Evolutionary conservation across 2,329 filamentous ascomycete genomes (phyloP).

Genomic region (Fusarium sambucinum): DNA sequence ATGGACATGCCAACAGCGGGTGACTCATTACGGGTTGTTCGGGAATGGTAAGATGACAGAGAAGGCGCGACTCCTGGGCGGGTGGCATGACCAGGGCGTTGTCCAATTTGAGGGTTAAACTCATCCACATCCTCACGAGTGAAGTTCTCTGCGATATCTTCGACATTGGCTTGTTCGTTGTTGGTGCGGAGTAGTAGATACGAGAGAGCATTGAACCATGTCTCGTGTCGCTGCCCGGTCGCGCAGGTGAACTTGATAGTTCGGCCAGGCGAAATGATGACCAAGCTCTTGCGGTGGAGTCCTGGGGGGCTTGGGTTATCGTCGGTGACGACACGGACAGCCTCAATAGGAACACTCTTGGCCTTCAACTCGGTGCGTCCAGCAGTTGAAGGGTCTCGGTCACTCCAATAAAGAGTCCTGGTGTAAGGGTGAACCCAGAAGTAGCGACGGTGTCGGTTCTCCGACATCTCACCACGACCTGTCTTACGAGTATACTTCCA

Average conservation of each 20-base stretch:
- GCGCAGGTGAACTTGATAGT: slow-evolving; percentile 94
- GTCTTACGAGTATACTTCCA: slow-evolving; percentile 99
- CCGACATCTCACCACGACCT: slow-evolving; percentile 88
- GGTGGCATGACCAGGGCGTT: slow-evolving; percentile 52
- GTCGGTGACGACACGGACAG: slow-evolving; percentile 90
- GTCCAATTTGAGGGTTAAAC: slow-evolving; percentile 78
- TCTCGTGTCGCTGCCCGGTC: slow-evolving; percentile 94
- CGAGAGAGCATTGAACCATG: slow-evolving; percentile 97
- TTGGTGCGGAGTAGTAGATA: slow-evolving; percentile 87
- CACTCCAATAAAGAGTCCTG: slow-evolving; percentile 95
- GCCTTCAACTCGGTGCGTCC: slow-evolving; percentile 79
- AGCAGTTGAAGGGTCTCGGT: slow-evolving; percentile 83
- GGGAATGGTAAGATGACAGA: slow-evolving; percentile 83
- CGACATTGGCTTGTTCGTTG: slow-evolving; percentile 70
- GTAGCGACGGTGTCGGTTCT: slow-evolving; percentile 91
- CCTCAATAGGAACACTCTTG: slow-evolving; percentile 96
- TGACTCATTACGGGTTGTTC: slow-evolving; percentile 74
- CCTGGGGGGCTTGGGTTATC: slow-evolving; percentile 96
- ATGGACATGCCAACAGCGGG: slow-evolving; percentile 65
- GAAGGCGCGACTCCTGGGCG: slow-evolving; percentile 71
- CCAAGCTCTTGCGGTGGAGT: slow-evolving; percentile 91
- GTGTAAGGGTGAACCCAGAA: slow-evolving; percentile 99
- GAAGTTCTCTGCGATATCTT: slow-evolving; percentile 69
- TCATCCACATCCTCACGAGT: slow-evolving; percentile 76
- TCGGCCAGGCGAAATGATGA: slow-evolving; percentile 89